Base-by-base conservation (phyloP, 768 basidiomycete species). In the Termitomyces sp. region DNA sequence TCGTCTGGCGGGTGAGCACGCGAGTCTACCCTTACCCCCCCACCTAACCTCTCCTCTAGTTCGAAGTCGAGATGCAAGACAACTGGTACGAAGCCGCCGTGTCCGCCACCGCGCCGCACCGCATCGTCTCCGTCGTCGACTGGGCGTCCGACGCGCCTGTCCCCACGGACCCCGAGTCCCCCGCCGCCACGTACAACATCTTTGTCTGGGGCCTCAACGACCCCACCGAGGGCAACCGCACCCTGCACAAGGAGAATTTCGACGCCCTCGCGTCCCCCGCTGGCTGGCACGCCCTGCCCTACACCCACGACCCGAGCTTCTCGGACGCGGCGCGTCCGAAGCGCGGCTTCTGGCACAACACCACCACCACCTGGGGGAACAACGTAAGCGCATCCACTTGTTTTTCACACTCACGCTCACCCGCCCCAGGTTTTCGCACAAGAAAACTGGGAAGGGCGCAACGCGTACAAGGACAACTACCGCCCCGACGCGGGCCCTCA, bases 21-120 rank as follows among this genome's bases (percentile, higher is more conserved):
- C 8, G 23, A 6, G 32, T 8, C 38, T 28, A 36, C 41, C 52
- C 1, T 56, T 47, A 53, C 20, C 47, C 50, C 48, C 33, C 33
- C 2, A 1, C 14, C 50, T 23, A 50, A 53, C 46, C 5, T 18
- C 23, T 55, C 36, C 26, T 41, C 26, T 58, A 89, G 86, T 89
- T 95, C 67, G 93, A 95, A 69, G 89, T 96, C 48, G 90, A 94
- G 79, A 93, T 96, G 89, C 69, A 87, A 68, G 87, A 97, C 74
- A 98, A 95, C 74, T 96, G 93, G 93, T 98, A 98, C 66, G 94
- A 98, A 72, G 84, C 93, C 4, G 82, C 91, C 23, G 87, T 99
- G 44, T 87, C 90, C 12, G 86, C 84, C 1, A 70, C 75, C 32
- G 71, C 80, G n/a, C 90, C 93, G 28, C 87, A 93, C 69, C 81